Percentiles rank a stretch among this genome's conserved stretches.
Evolutionary conservation across 805 yeast genomes (phyloP).

Genomic region (Saturnispora serradocipensis): DNA sequence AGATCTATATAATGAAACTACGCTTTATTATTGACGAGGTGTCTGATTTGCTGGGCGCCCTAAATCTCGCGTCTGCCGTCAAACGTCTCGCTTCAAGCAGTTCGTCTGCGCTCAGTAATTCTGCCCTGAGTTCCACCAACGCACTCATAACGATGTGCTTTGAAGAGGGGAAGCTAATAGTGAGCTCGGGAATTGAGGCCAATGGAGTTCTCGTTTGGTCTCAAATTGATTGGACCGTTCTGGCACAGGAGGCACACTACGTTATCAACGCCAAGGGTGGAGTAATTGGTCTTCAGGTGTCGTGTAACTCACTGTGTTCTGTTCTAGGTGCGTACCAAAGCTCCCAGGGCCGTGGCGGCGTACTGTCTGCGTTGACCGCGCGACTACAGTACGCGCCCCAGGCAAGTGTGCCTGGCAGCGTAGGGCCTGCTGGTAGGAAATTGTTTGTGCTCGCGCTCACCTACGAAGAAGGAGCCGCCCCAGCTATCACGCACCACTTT

Average conservation of each 20-base stretch:
- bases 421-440: background rate
- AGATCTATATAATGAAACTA: background rate
- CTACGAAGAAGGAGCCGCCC: background rate
- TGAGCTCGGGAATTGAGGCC: background rate
- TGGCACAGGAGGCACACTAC: background rate
- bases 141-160: background rate
- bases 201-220: background rate
- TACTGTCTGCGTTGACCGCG: background rate
- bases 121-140: background rate
- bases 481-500: conserved; percentile 47
- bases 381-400: conserved; percentile 3
- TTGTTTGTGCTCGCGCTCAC: background rate
- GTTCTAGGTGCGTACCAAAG: background rate
- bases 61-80: background rate
- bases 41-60: background rate
- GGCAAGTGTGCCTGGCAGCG: background rate
- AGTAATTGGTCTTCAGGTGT: background rate
- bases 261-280: background rate
- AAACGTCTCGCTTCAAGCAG: background rate
- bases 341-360: background rate
- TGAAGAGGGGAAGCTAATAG: background rate
- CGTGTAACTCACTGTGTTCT: background rate
- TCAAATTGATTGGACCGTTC: background rate
- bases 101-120: background rate
- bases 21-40: background rate